Evolutionary conservation across 1,284 basidiomycete genomes (phyloP).

Genomic region (Puccinia hordei): DNA sequence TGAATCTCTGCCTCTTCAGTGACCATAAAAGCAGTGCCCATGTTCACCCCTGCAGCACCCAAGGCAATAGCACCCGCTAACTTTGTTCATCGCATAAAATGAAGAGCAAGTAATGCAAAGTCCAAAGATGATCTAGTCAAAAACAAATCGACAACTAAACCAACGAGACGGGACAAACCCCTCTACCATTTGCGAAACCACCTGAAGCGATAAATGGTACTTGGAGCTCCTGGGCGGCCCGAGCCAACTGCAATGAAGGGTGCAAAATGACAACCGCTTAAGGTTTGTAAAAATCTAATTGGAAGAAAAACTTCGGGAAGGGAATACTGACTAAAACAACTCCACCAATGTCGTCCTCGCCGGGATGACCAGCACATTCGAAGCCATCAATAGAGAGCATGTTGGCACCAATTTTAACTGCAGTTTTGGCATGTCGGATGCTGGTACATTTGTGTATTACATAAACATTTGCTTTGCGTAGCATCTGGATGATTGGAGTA

Average conservation of each 20-base stretch:
- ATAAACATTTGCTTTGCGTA: slow-evolving; percentile 37
- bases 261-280: neutral
- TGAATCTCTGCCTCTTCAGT: slow-evolving; percentile 73
- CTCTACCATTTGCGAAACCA: slow-evolving; percentile 49
- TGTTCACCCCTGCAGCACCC: slow-evolving; percentile 79
- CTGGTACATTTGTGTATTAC: slow-evolving; percentile 91
- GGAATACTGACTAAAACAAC: slow-evolving; percentile 70
- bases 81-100: neutral
- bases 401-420: slow-evolving; percentile 71
- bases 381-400: slow-evolving; percentile 78
- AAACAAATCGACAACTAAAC: neutral
- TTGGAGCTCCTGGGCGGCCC: slow-evolving; percentile 80
- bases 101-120: neutral
- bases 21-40: slow-evolving; percentile 63
- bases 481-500: slow-evolving; percentile 34
- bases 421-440: slow-evolving; percentile 37
- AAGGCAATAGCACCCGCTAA: slow-evolving; percentile 77
- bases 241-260: slow-evolving; percentile 62
- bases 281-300: neutral
- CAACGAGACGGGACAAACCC: slow-evolving; percentile 13
- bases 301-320: neutral
- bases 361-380: slow-evolving; percentile 84
- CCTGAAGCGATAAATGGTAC: slow-evolving; percentile 88
- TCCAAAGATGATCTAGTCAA: no score
- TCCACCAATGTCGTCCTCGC: slow-evolving; percentile 90